These are phyloP conservation scores for Capsicum baccatum DNA, from an alignment of 257 asterid genomes.

Conservation along the genomic window DNA sequence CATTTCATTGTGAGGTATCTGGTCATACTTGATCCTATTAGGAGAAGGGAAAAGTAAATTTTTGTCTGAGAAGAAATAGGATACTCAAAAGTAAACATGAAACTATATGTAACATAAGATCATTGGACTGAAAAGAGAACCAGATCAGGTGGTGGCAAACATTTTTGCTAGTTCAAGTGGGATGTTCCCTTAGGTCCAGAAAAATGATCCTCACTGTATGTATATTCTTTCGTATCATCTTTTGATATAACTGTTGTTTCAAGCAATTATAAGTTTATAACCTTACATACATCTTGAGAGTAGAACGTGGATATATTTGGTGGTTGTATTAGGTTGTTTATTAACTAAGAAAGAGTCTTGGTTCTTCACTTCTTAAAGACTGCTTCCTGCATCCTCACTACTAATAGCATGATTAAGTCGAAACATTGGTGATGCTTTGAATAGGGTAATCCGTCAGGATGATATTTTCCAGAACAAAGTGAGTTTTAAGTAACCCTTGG, in stretches of 20 bases:
- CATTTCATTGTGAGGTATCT: slow-evolving; percentile 71
- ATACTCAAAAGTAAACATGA: neutral
- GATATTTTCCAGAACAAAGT: neutral
- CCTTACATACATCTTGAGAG: neutral
- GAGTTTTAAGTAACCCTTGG: neutral
- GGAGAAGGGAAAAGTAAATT: neutral
- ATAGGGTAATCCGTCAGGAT: neutral
- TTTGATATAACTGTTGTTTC: slow-evolving; percentile 5
- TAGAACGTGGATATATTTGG: neutral
- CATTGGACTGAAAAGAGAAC: neutral
- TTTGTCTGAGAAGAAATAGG: neutral
- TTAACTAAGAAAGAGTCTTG: neutral
- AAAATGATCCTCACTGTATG: neutral
- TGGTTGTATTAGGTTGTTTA: neutral
- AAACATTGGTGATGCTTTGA: slow-evolving; percentile 15
- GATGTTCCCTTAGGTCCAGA: neutral
- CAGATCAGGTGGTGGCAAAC: neutral
- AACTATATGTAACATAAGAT: neutral
- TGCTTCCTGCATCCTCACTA: neutral
- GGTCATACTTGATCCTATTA: neutral
- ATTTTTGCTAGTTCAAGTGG: neutral
- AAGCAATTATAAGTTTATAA: neutral
- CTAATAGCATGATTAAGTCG: neutral
- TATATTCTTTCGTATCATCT: neutral
- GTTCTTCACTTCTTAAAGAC: slow-evolving; percentile 3